Conservation (phyloP, 306 rosid genomes). For the Coriaria nepalensis region DNA sequence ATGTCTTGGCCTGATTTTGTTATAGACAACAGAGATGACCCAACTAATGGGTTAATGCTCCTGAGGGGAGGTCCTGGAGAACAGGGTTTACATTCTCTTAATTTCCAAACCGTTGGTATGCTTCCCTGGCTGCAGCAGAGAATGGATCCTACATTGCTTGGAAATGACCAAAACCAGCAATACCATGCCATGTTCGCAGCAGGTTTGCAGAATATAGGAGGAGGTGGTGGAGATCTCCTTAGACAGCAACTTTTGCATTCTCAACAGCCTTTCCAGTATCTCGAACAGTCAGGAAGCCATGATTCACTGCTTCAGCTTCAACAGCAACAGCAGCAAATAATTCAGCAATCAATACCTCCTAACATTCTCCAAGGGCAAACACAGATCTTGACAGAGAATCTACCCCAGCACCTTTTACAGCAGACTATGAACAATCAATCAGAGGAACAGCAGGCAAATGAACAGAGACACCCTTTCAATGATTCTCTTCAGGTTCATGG, state of each 20-base stretch:
- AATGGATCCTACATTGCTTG: slow-evolving; percentile 45
- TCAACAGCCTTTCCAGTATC: slow-evolving; percentile 63
- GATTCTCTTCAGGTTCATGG: slow-evolving; percentile 34
- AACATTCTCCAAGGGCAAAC: slow-evolving; percentile 46
- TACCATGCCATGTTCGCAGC: slow-evolving; percentile 68
- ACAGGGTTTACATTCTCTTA: slow-evolving; percentile 46
- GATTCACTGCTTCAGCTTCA: slow-evolving; percentile 53
- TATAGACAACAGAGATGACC: slow-evolving; percentile 66
- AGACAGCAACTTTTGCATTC: slow-evolving; percentile 66
- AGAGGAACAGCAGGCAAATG: slow-evolving; percentile 28
- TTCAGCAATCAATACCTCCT: slow-evolving; percentile 39
- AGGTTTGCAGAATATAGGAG: slow-evolving; percentile 53
- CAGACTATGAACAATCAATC: slow-evolving; percentile 39
- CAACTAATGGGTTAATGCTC: slow-evolving; percentile 67
- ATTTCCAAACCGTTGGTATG: slow-evolving; percentile 54
- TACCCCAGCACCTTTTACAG: slow-evolving; percentile 49
- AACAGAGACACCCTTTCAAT: slow-evolving; percentile 42
- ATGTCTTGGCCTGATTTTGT: slow-evolving; percentile 16
- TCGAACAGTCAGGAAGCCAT: slow-evolving; percentile 47
- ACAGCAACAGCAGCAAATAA: slow-evolving; percentile 29
- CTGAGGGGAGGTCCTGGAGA: slow-evolving; percentile 59
- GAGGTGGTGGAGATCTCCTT: slow-evolving; percentile 47
- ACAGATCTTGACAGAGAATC: slow-evolving; percentile 37
- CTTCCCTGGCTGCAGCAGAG: slow-evolving; percentile 83
- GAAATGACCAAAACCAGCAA: slow-evolving; percentile 57